These are phyloP conservation scores for Boletus sp. DNA, from an alignment of 768 basidiomycete species.

Conservation along the genomic window DNA sequence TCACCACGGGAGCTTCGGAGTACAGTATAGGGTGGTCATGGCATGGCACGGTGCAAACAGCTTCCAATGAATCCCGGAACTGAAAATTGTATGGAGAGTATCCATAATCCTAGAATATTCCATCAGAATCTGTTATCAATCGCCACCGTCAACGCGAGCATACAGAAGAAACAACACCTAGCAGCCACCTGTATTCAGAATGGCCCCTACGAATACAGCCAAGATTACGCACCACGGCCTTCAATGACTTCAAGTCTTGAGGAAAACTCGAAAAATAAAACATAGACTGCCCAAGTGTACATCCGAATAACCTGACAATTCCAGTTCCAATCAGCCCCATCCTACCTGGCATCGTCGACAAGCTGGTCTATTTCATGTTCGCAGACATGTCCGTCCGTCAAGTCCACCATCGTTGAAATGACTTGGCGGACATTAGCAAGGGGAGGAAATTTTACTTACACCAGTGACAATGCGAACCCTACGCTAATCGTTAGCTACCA, in stretches of 20 bases:
- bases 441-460: neutral
- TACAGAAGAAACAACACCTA: slow-evolving; percentile 3
- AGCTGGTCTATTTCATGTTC: neutral
- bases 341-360: neutral
- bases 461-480: slow-evolving; percentile 2
- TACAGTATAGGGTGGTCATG: neutral
- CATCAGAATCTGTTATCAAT: neutral
- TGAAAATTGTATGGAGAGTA: neutral
- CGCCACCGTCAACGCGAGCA: neutral
- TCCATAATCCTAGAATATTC: neutral
- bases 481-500: neutral
- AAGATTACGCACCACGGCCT: neutral
- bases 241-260: slow-evolving; percentile 2
- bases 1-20: neutral
- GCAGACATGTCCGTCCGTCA: neutral
- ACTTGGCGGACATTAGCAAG: neutral
- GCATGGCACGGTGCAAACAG: slow-evolving; percentile 1
- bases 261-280: slow-evolving; percentile 9
- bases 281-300: slow-evolving; percentile 5
- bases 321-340: neutral
- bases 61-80: neutral
- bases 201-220: too few species aligned
- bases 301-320: slow-evolving; percentile 5
- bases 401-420: neutral
- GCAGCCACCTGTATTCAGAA: neutral